Base-by-base conservation (phyloP, 2,329 filamentous ascomycete genomes). In the Teratosphaeria viscida region DNA sequence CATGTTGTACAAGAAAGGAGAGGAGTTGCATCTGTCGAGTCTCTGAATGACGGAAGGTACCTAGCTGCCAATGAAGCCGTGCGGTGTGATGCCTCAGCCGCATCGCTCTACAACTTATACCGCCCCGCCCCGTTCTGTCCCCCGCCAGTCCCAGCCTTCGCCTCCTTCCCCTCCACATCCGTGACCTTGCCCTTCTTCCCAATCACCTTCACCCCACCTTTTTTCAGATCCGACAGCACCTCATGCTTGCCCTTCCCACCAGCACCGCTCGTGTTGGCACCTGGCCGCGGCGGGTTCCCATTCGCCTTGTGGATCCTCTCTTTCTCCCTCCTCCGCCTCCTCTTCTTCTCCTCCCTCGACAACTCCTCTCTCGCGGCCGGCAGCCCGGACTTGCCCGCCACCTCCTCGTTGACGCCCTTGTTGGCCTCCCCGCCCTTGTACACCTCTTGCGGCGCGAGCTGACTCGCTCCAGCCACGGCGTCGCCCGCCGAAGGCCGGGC, bases 361-460 rank as follows among this genome's bases (percentile, higher is more conserved):
- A 97, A 88, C 76, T 99, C 94, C 68, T 94, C 88, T 67, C 85
- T 84, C 7, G 89, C 86, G 52, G 95, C 76, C 1, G 90, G 88
- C 67, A 89, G 78, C 27, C 91, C 92, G 68, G 82, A 85, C 81
- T 88, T 92, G 35, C 70, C 71, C 37, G 92, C 82, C 43, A 96
- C 79, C 72, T 96, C 91, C 57, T 85, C 85, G 32, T 65, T 64
- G 67, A 81, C 81, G 64, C 80, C 82, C 61, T 62, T 84, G 82
- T 61, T 63, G 1, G 66, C 69, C 68, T 87, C 85, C 62, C 86
- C 85, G n/a, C 90, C 85, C 68, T 85, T 85, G 78, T 97, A 99
- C 29, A 99, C 81, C 74, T 99, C 94, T 71, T 97, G 94, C 2
- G 94, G 94, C 54, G 94, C 94, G 61, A 99, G 82, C 78, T 88